Evolutionary conservation across 768 basidiomycete species (phyloP).

Genomic region (Kwoniella sp.): DNA sequence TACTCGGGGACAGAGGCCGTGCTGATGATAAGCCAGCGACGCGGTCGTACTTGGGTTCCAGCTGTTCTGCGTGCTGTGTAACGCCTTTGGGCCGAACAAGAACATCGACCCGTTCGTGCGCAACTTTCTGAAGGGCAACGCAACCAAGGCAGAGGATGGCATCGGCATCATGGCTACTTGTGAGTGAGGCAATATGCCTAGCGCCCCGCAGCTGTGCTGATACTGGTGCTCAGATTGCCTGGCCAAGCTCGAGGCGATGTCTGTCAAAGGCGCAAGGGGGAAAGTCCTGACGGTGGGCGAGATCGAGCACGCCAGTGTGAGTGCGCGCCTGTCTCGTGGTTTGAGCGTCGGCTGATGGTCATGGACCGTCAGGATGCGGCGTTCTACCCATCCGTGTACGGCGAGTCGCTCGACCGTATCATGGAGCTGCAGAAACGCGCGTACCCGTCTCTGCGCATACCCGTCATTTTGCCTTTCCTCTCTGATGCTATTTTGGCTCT

Average conservation of each 20-base stretch:
- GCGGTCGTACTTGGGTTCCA: constrained; percentile 91
- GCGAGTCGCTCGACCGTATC: constrained; percentile 79
- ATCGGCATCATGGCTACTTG: constrained; percentile 84
- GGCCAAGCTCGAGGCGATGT: constrained; percentile 67
- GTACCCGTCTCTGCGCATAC: constrained; percentile 77
- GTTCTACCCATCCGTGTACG: constrained; percentile 91
- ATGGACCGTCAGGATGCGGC: constrained; percentile 65
- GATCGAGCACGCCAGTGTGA: constrained; percentile 83
- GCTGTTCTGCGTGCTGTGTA: constrained; percentile 79
- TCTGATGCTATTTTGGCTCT: constrained; percentile 85
- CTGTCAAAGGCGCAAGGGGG: constrained; percentile 74
- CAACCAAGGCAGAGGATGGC: constrained; percentile 64
- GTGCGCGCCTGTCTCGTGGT: constrained; percentile 34
- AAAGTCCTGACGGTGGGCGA: constrained; percentile 75
- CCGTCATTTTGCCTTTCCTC: constrained; percentile 89
- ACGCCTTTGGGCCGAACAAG: constrained; percentile 88
- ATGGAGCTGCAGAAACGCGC: constrained; percentile 78
- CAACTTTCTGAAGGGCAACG: constrained; percentile 70
- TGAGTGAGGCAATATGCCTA: too few species aligned
- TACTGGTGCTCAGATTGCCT: constrained; percentile 57
- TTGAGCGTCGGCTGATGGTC: constrained; percentile 7
- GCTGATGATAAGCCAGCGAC: too few species aligned
- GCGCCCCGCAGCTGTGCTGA: not conserved
- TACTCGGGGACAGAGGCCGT: too few species aligned
- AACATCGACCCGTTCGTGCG: constrained; percentile 81